phyloP scores from a whole-genome alignment of 2,329 filamentous ascomycete genomes.

The Coniochaeta prunicola region DNA sequence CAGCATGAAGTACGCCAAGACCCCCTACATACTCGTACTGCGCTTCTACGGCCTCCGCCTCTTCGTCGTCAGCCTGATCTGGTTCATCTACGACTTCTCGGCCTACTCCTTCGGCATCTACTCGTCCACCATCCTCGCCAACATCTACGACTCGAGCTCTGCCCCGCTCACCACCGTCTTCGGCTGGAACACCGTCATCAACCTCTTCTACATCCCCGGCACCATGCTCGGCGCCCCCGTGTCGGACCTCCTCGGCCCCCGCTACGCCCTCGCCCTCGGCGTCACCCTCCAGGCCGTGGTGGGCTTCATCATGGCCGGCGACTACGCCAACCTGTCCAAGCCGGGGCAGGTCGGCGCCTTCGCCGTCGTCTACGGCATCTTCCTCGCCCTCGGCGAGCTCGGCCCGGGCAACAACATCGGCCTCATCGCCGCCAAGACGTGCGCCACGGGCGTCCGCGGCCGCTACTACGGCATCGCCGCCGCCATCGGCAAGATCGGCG shows the following conservation, averaged over 20 bases:
- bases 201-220: conserved; percentile 82
- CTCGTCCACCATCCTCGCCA: conserved; percentile 64
- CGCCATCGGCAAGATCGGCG: conserved; percentile 68
- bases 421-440: conserved; percentile 78
- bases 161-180: conserved; percentile 69
- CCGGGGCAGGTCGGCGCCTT: conserved; percentile 65
- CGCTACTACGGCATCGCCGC: conserved; percentile 68
- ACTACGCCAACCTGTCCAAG: conserved; percentile 63
- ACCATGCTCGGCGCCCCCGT: conserved; percentile 70
- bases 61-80: conserved; percentile 64
- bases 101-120: conserved; percentile 83
- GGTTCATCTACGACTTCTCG: conserved; percentile 85
- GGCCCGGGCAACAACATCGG: conserved; percentile 92
- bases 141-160: conserved; percentile 46
- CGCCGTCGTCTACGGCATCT: conserved; percentile 72
- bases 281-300: conserved; percentile 68
- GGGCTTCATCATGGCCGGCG: conserved; percentile 83
- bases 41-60: conserved; percentile 70
- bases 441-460: conserved; percentile 79
- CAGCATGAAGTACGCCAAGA: conserved; percentile 56
- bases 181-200: conserved; percentile 84
- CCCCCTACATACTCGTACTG: conserved; percentile 47
- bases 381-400: conserved; percentile 69
- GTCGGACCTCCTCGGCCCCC: conserved; percentile 73
- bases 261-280: conserved; percentile 63